These are phyloP conservation scores for Clarkia xantiana DNA, from an alignment of 345 rosid species.

Conservation along the genomic window DNA sequence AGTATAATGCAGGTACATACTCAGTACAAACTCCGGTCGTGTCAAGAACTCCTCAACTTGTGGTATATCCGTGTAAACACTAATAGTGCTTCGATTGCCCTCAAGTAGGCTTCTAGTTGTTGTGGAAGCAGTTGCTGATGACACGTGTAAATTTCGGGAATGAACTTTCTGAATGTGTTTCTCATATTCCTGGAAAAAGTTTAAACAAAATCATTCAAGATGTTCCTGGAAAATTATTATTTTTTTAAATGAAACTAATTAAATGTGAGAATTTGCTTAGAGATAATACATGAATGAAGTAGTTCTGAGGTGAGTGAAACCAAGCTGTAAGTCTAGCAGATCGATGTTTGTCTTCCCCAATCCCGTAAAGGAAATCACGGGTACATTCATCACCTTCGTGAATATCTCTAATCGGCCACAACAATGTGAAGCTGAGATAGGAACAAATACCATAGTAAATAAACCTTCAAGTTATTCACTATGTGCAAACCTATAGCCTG, in stretches of 20 bases:
- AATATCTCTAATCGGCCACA: conserved; percentile 62
- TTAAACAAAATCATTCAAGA: conserved; percentile 8
- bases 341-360: conserved; percentile 82
- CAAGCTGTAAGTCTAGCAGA: conserved; percentile 90
- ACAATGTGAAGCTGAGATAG: conserved; percentile 62
- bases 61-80: conserved; percentile 79
- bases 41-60: conserved; percentile 73
- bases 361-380: conserved; percentile 73
- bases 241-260: no score
- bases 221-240: background rate
- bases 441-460: conserved; percentile 5
- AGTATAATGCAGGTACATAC: conserved; percentile 26
- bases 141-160: conserved; percentile 19
- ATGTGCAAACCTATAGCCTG: no score
- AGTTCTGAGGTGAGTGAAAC: conserved; percentile 71
- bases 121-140: conserved; percentile 20
- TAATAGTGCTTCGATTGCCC: conserved; percentile 36
- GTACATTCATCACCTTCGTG: conserved; percentile 64
- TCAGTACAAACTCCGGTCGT: conserved; percentile 66
- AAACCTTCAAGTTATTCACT: no score
- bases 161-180: conserved; percentile 36
- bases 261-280: no score
- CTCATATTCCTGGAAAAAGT: conserved; percentile 47
- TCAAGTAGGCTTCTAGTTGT: conserved; percentile 20
- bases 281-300: conserved; percentile 51